Percentiles rank a stretch among this genome's conserved stretches.
phyloP scores from a whole-genome alignment of 768 basidiomycete species.

The Mycena galopus region DNA sequence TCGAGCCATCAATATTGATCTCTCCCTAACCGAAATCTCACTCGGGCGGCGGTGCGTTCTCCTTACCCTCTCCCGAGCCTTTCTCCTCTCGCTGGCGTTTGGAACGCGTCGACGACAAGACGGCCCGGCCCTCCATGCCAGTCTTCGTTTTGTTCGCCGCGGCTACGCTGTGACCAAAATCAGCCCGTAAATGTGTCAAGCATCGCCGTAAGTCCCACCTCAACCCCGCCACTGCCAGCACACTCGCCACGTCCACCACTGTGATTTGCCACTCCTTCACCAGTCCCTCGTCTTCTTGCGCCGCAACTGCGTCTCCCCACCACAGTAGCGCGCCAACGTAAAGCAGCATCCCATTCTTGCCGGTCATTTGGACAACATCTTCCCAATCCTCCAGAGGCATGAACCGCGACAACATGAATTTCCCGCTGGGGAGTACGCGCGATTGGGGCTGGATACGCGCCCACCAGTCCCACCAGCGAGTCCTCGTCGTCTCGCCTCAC shows the following conservation, averaged over 20 bases:
- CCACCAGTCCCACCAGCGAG: neutral
- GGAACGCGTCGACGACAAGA: too few relatives aligned
- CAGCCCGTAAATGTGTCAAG: neutral
- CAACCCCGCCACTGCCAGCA: neutral
- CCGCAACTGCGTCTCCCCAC: neutral
- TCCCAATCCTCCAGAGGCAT: neutral
- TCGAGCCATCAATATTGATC: too few relatives aligned
- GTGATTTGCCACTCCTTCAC: neutral
- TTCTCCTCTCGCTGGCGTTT: too few relatives aligned
- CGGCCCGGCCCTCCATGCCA: too few relatives aligned
- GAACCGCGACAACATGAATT: neutral
- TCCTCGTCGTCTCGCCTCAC: too few relatives aligned
- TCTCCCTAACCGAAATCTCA: too few relatives aligned
- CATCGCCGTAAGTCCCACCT: neutral
- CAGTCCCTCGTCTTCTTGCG: neutral
- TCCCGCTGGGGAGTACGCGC: neutral
- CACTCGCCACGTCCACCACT: neutral
- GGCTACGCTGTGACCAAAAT: too few relatives aligned
- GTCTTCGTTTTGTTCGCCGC: too few relatives aligned
- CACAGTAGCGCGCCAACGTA: neutral
- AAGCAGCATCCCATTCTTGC: neutral
- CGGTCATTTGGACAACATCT: neutral
- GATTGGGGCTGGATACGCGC: neutral
- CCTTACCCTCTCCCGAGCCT: too few relatives aligned
- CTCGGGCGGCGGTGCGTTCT: too few relatives aligned